phyloP scores from a whole-genome alignment of 192 early-diverging fungal species.

The Backusella psychrophila region DNA sequence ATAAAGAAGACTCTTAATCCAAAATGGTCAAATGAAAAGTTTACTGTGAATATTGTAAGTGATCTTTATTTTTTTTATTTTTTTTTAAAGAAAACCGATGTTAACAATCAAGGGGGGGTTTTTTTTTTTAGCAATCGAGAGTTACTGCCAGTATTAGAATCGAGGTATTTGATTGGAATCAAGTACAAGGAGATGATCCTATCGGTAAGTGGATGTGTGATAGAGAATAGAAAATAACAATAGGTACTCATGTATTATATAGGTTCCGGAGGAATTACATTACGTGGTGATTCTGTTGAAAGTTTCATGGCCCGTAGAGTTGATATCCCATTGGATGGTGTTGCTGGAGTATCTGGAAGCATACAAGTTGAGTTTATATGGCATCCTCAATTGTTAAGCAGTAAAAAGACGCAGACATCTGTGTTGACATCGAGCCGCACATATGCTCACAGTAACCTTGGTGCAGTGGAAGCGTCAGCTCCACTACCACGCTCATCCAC shows the following conservation, averaged over 20 bases:
- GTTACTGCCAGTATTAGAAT: slow-evolving; percentile 35
- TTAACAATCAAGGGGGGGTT: background rate
- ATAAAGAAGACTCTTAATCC: slow-evolving; percentile 65
- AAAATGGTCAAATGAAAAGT: slow-evolving; percentile 36
- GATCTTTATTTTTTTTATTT: background rate
- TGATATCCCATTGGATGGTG: slow-evolving; percentile 37
- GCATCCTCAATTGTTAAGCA: slow-evolving; percentile 52
- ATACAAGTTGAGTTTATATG: slow-evolving; percentile 51
- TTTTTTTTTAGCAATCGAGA: slow-evolving; percentile 15
- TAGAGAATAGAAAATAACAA: background rate
- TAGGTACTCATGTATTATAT: background rate
- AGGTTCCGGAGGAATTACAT: slow-evolving; percentile 33
- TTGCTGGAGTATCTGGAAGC: slow-evolving; percentile 28
- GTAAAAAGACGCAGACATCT: slow-evolving; percentile 47
- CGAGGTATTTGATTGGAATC: slow-evolving; percentile 69
- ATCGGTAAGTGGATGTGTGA: slow-evolving; percentile 29
- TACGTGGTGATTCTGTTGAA: slow-evolving; percentile 26
- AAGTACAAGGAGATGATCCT: slow-evolving; percentile 47
- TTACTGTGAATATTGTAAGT: slow-evolving; percentile 30
- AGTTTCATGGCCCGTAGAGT: slow-evolving; percentile 35
- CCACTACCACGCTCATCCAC: background rate
- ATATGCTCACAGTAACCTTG: background rate
- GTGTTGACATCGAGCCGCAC: slow-evolving; percentile 34
- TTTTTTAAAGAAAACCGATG: background rate
- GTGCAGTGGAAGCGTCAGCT: background rate